Conservation (phyloP, 1,284 basidiomycete species). For the Cyathus olla region DNA sequence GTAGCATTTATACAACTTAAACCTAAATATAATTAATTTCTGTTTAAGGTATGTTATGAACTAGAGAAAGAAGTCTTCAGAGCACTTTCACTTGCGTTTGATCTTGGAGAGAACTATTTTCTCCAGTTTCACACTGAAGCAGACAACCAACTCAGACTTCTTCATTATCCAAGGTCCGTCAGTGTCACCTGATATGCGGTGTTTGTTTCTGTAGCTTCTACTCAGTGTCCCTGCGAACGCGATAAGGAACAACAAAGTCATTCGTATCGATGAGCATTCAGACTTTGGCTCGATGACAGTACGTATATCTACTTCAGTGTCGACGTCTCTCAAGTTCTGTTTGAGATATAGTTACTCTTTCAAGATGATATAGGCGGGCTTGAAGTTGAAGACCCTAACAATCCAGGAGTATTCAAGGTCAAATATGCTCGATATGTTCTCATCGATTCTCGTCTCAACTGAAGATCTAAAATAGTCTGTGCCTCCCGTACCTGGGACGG, state of each 20-base stretch:
- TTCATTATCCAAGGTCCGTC: conserved; percentile 66
- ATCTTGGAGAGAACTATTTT: conserved; percentile 60
- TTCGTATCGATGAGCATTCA: conserved; percentile 66
- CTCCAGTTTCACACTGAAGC: conserved; percentile 52
- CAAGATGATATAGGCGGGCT: conserved; percentile 72
- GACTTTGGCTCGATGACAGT: conserved; percentile 70
- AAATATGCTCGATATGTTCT: conserved; percentile 1
- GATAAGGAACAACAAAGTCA: conserved; percentile 52
- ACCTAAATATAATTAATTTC: not conserved
- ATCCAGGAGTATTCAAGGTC: conserved; percentile 58
- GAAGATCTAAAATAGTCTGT: conserved; percentile 46
- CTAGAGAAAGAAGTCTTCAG: conserved; percentile 56
- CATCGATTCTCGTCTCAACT: not conserved
- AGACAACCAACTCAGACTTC: conserved; percentile 68
- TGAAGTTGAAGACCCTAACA: conserved; percentile 66
- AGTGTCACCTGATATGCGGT: not conserved
- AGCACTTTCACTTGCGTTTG: conserved; percentile 64
- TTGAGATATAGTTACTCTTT: conserved; percentile 51
- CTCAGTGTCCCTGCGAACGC: conserved; percentile 45
- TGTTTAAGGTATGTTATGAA: conserved; percentile 50
- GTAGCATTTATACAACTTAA: too few species aligned
- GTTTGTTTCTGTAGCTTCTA: not conserved
- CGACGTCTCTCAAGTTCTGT: too few species aligned
- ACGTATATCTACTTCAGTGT: conserved; percentile 6
- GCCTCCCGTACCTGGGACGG: conserved; percentile 58